Evolutionary conservation across 2,329 filamentous ascomycete species (phyloP), one percentile per base, ranked within the genome.

Genomic region (Zymoseptoria tritici): DNA sequence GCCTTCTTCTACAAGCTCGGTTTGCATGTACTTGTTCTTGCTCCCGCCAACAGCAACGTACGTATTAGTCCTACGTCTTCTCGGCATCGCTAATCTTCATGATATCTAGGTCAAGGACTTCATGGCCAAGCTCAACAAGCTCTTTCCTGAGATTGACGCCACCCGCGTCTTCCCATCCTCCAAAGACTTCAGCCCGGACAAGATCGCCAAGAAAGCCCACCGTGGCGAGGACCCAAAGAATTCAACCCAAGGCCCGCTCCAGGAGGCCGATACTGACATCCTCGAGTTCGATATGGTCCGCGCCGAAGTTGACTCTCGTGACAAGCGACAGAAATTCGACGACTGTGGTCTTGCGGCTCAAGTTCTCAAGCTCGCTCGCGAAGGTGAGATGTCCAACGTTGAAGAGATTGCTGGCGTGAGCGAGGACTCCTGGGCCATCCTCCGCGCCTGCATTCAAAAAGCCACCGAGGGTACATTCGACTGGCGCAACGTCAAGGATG

Each of bases 41-140:
- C 61, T 19, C 64, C 64, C 5, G 63, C 64, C 1, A 66, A 66
- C 57, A 62, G 59, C 57, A 65, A 65, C 29, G 59, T 36, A 13
- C 9, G 31, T 36, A 36, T 36, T 9, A 36, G 31, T 13, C 9
- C 9, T 36, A 5, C 31, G 13, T 36, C 13, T 9, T 13, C 31
- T 36, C 31, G 13, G 31, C 31, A 36, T 13, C 31, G 31, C 31
- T 36, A 36, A 36, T 13, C 31, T 9, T 36, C 4, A 9, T 36
- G 31, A 36, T 36, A 36, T 36, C 4, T 36, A 36, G 31, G 31
- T 61, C 49, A 55, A 62, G 4, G 64, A 66, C 46, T 64, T 64
- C 29, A 62, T 63, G 22, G 36, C 26, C 11, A 66, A 64, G 52
- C 54, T 66, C 11, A 57, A 54, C n/a, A 52, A 64, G 51, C 54